Evolutionary conservation across 768 basidiomycete species (phyloP), one percentile per base, ranked within the genome.

Genomic region (Epithele typhae): DNA sequence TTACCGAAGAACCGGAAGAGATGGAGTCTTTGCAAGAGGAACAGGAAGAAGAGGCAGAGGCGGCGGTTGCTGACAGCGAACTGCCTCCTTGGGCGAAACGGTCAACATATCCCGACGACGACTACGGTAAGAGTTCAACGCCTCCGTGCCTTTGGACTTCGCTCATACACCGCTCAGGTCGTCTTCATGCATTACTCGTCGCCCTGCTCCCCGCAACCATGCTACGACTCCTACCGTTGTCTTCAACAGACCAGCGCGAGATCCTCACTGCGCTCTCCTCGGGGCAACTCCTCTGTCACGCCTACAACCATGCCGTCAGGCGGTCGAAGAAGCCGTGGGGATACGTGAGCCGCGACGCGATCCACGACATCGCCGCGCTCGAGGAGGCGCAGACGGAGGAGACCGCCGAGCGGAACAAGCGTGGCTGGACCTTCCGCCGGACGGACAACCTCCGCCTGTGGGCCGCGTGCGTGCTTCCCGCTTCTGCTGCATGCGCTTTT

Each of bases 291-390:
- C 75, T 94, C 11, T 94, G 92, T 56, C 62, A 73, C 2, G 83
- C 87, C 0, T 92, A 92, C 68, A 95, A 94, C 63, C 64, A 76
- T 10, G 84, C 80, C 23, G 85, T 94, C 0, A 79, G 92, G 21
- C 78, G 80, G 48, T 92, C 89, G 7, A 79, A 79, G 38, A 80
- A 85, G 53, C 88, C 89, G 0, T 95, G 91, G 90, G 92, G 92
- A 0, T 94, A 84, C 64, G 84, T 94, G 46, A 86, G 76, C 50
- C 66, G 74, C 36, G 81, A 85, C 46, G 78, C 81, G 2, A 80
- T 95, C 15, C 92, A 94, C 57, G 88, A 91, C 57, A 81, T 94
- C 37, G 63, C 81, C 17, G 70, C 76, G 3, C 75, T 90, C 14
- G 87, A 89, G 59, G 69, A 69, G 6, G 61, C 66, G 11, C 64